Base-by-base conservation (phyloP, 108 stramenopile species). In the Aureococcus anophagefferens region DNA sequence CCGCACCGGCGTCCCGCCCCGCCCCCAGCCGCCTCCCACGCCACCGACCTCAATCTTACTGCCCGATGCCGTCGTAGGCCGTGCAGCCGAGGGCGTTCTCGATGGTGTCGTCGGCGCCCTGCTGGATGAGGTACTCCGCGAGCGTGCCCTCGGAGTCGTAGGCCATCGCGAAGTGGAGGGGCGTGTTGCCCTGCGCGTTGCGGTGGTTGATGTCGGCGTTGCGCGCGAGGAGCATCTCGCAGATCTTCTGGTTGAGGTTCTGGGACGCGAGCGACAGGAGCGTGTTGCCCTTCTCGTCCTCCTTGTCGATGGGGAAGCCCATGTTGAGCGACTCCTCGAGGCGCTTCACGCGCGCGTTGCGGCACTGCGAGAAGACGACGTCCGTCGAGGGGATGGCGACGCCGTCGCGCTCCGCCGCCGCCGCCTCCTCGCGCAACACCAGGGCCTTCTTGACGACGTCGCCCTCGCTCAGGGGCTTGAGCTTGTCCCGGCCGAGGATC, bases 81-180 rank as follows among this genome's bases (percentile, higher is more conserved):
- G 69, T 75, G 9, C 69, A 32, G 31, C 80, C 80, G n/a, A 72
- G 75, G 15, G 67, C 66, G 76, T 86, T 86, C 63, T 83, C 84
- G 29, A 83, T 63, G 32, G 79, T 72, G 34, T 86, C 86, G 31
- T 86, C 84, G 9, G 86, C 86, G 25, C 86, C 86, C 31, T 83
- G 78, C 35, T 78, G 65, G 40, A 86, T 86, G 62, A 86, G 80
- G 67, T 73, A 84, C 74, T 86, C 86, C 30, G 80, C 86, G 33
- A 85, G 34, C n/a, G 37, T 62, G 0, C 83, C 84, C 30, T 78
- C 78, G 7, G 76, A 18, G 68, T 86, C 86, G 76, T 79, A 85
- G 31, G 81, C 77, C 67, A 86, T 80, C 21, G 86, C 86, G 63
- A 74, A 86, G 75, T 86, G 86, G 29, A 86, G 72, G 15, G 72